A percentile compares a stretch with the other conserved stretches of the same genome.
Conservation (phyloP, 495 filamentous ascomycete genomes). For the Xylaria nigripes region DNA sequence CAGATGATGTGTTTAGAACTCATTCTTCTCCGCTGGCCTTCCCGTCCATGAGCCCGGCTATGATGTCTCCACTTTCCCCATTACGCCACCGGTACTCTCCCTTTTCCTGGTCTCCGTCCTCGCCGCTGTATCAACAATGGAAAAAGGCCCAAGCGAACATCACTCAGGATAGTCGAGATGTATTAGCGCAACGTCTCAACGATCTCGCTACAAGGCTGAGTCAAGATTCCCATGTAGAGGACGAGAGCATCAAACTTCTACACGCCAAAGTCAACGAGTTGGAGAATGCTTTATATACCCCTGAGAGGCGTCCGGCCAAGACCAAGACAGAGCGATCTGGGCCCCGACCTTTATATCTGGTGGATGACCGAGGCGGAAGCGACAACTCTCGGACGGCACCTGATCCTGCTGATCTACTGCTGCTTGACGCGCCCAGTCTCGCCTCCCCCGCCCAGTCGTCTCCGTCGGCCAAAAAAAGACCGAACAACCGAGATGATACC, state of each 20-base stretch:
- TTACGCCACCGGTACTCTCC: conserved; percentile 24
- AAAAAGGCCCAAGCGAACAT: conserved; percentile 15
- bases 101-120: conserved; percentile 13
- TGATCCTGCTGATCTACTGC: background rate
- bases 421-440: conserved; percentile 4
- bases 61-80: conserved; percentile 31
- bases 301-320: background rate
- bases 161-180: conserved; percentile 39
- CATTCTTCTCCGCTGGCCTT: conserved; percentile 18
- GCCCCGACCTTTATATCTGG: background rate
- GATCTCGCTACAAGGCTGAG: conserved; percentile 35
- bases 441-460: conserved; percentile 11
- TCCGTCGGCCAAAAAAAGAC: conserved; percentile 9
- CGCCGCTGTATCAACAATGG: conserved; percentile 12
- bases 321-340: background rate
- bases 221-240: conserved; percentile 17
- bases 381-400: conserved; percentile 17
- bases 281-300: conserved; percentile 23
- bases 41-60: conserved; percentile 26
- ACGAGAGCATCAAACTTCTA: conserved; percentile 27
- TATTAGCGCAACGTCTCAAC: conserved; percentile 41
- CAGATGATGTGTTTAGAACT: conserved; percentile 13
- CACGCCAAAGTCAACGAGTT: conserved; percentile 41
- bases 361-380: background rate
- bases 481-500: background rate